Percentiles rank a stretch among this genome's conserved stretches.
Conservation (phyloP, 2,329 filamentous ascomycete genomes). For the Penicillium crustosum region DNA sequence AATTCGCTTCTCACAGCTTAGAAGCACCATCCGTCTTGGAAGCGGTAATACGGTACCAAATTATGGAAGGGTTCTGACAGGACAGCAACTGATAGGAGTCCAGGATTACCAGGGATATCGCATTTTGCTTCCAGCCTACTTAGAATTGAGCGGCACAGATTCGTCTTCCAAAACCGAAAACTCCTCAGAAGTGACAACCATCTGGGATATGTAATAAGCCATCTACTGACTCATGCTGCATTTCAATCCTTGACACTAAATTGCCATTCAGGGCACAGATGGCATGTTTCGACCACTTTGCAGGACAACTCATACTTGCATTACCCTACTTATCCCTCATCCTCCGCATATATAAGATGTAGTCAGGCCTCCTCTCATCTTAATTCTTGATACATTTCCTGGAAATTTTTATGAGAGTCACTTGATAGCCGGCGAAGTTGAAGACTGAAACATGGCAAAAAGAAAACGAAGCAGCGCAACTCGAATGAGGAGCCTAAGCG, state of each 20-base stretch:
- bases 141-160: too few relatives aligned
- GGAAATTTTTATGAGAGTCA: neutral
- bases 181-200: too few relatives aligned
- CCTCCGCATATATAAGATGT: constrained; percentile 3
- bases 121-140: too few relatives aligned
- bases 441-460: constrained; percentile 7
- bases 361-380: constrained; percentile 10
- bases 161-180: too few relatives aligned
- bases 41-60: too few relatives aligned
- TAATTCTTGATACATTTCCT: constrained; percentile 8
- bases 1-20: too few relatives aligned
- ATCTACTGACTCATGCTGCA: neutral
- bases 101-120: too few relatives aligned
- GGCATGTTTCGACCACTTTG: neutral
- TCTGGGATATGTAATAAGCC: neutral
- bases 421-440: constrained; percentile 2
- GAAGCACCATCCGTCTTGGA: too few relatives aligned
- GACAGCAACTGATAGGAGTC: too few relatives aligned
- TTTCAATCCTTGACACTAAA: neutral
- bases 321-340: constrained; percentile 6
- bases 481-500: constrained; percentile 5
- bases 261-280: neutral
- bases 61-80: too few relatives aligned
- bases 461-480: constrained; percentile 12
- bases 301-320: constrained; percentile 7